Base-by-base conservation (phyloP, 257 asterid genomes). In the Penstemon davidsonii region DNA sequence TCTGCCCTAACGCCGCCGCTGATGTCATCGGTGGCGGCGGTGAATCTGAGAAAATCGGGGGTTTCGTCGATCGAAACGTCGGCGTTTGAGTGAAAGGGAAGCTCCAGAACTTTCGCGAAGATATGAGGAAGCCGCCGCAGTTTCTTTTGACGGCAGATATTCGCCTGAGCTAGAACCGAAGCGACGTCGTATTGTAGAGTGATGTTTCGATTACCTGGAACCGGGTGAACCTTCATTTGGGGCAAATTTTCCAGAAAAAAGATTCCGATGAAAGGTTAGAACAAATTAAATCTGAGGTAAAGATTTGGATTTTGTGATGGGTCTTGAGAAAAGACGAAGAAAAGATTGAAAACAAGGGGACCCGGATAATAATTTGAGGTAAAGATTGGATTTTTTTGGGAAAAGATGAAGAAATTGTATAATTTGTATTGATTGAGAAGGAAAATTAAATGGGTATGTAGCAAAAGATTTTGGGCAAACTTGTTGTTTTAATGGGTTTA, bases 41-140 rank as follows among this genome's bases (percentile, higher is more conserved):
- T 44, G 78, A 88, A 86, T 39, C 68, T 71, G 60, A 88, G 79
- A 40, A 62, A 80, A 44, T 79, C 78, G 47, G 85, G 58, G 3
- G 91, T 84, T 53, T 88, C 91, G 38, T 76, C 77, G 58, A 88
- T 56, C 15, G 75, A 62, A 10, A 88, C 91, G 42, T 82, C 89
- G 60, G 91, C 87, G 64, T 88, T 86, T 5, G 91, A 81, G 74
- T 60, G 80, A 46, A 88, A 80, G 0, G 94, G 96, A 1, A 88
- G 94, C 71, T 84, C 89, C 4, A 88, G 82, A 46, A 88, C 89
- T 82, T 84, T 86, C 2, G 87, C 90, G 57, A 88, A 88, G 73
- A 88, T 84, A 76, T 88, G 94, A 33, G 96, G 96, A n/a, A 88
- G 79, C 49, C 94, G 70, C 64, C 82, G 83, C 62, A 88, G 86